Percentiles rank a stretch among this genome's conserved stretches.
These are phyloP conservation scores for Apophysomyces variabilis DNA, from an alignment of 371 early-diverging fungal genomes.

Conservation along the genomic window DNA sequence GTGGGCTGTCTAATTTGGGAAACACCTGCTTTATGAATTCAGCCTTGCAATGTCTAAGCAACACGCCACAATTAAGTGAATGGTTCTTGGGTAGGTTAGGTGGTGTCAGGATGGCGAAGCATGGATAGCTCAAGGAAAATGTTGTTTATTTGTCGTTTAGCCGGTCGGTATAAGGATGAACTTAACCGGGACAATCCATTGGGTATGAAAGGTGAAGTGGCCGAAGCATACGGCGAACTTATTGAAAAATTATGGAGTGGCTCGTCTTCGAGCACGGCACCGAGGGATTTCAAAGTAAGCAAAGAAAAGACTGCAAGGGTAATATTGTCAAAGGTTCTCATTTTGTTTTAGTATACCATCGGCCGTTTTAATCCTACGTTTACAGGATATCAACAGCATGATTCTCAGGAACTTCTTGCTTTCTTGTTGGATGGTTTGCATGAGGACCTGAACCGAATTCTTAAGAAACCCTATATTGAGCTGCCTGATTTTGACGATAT, in stretches of 20 bases:
- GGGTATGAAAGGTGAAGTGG: constrained; percentile 69
- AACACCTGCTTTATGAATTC: constrained; percentile 93
- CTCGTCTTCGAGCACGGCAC: constrained; percentile 45
- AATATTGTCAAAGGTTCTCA: background rate
- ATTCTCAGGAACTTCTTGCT: constrained; percentile 69
- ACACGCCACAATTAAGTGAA: constrained; percentile 64
- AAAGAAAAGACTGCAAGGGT: too few species aligned
- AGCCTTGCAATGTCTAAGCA: constrained; percentile 78
- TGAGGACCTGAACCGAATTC: constrained; percentile 73
- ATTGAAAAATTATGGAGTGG: constrained; percentile 67
- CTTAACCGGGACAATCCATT: constrained; percentile 60
- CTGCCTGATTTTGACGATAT: constrained; percentile 72
- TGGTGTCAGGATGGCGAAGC: background rate
- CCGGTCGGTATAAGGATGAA: constrained; percentile 46
- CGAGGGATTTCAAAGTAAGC: constrained; percentile 70
- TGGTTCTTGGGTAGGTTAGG: constrained; percentile 55
- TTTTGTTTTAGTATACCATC: constrained; percentile 52
- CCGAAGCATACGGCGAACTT: constrained; percentile 68
- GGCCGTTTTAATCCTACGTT: constrained; percentile 70
- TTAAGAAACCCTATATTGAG: constrained; percentile 78
- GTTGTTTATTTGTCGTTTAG: constrained; percentile 6
- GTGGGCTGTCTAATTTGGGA: constrained; percentile 79
- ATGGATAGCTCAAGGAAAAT: too few species aligned
- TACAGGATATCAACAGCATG: constrained; percentile 76
- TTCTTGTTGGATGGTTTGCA: constrained; percentile 68